phyloP scores from a whole-genome alignment of 768 basidiomycete genomes.

The Lyophyllum shimeji region DNA sequence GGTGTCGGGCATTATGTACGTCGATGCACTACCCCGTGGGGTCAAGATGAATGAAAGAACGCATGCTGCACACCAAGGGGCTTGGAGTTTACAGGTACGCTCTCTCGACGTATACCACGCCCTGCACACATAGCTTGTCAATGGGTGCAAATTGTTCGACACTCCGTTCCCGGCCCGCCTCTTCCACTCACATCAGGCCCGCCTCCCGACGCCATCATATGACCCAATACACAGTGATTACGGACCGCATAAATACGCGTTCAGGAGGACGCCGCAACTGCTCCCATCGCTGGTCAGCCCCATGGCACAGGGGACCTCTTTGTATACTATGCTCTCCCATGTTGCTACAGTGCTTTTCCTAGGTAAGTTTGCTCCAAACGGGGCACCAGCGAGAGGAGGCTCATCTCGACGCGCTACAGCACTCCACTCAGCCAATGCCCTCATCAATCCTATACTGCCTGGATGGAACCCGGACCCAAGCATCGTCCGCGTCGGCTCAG shows the following conservation, averaged over 20 bases:
- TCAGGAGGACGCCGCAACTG: no score
- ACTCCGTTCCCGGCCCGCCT: background rate
- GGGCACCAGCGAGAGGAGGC: no score
- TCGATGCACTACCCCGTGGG: no score
- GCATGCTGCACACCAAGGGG: no score
- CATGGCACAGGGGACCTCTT: background rate
- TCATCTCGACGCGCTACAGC: background rate
- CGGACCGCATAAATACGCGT: background rate
- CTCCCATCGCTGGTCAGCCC: background rate
- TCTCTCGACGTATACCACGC: no score
- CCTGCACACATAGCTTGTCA: no score
- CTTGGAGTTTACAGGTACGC: no score
- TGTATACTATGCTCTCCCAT: background rate
- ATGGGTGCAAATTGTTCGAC: background rate
- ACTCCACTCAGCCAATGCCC: constrained; percentile 1
- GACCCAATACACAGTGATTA: background rate
- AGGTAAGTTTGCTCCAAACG: background rate
- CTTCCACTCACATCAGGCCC: background rate
- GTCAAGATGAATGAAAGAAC: no score
- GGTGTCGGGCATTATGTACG: no score
- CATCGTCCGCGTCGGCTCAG: constrained; percentile 35
- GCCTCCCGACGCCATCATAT: background rate
- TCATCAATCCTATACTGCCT: constrained; percentile 36
- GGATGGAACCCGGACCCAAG: constrained; percentile 43
- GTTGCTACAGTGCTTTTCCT: background rate